Evolutionary conservation across 2,329 filamentous ascomycete genomes (phyloP).

Genomic region (Metarhizium robertsii): DNA sequence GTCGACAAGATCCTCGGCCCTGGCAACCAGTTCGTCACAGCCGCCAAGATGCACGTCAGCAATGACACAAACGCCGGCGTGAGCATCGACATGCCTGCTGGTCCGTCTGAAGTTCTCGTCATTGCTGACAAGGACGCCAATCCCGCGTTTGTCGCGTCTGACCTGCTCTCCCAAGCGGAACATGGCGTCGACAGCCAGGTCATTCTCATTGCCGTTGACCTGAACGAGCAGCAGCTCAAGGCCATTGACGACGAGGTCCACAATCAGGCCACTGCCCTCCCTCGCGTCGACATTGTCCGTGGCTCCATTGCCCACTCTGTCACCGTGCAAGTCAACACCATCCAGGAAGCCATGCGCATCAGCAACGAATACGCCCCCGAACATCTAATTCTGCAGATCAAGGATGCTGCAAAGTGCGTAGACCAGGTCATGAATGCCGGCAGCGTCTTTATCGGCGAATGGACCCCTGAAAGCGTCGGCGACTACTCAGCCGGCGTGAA

Average conservation of each 20-base stretch:
- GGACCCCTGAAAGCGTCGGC: slow-evolving; percentile 96
- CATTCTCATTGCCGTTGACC: slow-evolving; percentile 75
- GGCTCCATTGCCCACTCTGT: slow-evolving; percentile 87
- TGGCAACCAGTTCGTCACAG: slow-evolving; percentile 97
- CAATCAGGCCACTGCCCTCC: slow-evolving; percentile 74
- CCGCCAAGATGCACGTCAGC: slow-evolving; percentile 95
- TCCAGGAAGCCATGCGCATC: slow-evolving; percentile 66
- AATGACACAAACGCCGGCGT: slow-evolving; percentile 96
- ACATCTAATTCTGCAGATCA: slow-evolving; percentile 86
- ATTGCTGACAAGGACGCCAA: slow-evolving; percentile 82
- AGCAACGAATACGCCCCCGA: slow-evolving; percentile 96
- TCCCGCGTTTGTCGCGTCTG: slow-evolving; percentile 90
- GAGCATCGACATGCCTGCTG: slow-evolving; percentile 96
- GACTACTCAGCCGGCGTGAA: slow-evolving; percentile 98
- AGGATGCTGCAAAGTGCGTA: slow-evolving; percentile 64
- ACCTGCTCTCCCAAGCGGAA: slow-evolving; percentile 90
- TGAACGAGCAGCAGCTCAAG: slow-evolving; percentile 60
- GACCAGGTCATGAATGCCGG: slow-evolving; percentile 85
- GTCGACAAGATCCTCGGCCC: slow-evolving; percentile 98
- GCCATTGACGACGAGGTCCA: slow-evolving; percentile 91
- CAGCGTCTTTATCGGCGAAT: slow-evolving; percentile 89
- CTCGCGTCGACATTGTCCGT: slow-evolving; percentile 85
- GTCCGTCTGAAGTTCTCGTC: slow-evolving; percentile 93
- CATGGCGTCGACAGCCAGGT: slow-evolving; percentile 96
- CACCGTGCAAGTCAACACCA: slow-evolving; percentile 64